These are phyloP conservation scores for Gracilaria domingensis DNA, from an alignment of 23 red algal genomes.

Conservation along the genomic window DNA sequence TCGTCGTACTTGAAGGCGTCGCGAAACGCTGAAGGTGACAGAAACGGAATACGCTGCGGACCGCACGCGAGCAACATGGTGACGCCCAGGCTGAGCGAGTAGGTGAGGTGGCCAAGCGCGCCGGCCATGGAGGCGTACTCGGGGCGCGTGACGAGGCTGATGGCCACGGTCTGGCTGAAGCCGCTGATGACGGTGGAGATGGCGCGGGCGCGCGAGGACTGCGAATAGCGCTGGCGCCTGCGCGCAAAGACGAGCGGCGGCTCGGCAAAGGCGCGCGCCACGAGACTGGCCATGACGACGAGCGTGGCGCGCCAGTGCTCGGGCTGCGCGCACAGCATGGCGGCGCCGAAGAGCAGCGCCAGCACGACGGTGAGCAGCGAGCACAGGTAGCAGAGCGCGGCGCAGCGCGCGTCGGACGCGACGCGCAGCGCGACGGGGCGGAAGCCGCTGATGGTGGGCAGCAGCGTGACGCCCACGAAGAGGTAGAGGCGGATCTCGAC, in stretches of 20 bases:
- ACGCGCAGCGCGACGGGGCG: slow-evolving; percentile 76
- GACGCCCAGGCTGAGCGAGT: slow-evolving; percentile 30
- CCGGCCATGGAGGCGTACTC: slow-evolving; percentile 15
- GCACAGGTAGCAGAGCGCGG: slow-evolving; percentile 43
- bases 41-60: slow-evolving; percentile 28
- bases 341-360: slow-evolving; percentile 40
- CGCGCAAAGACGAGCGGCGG: slow-evolving; percentile 53
- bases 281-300: slow-evolving; percentile 28
- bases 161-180: slow-evolving; percentile 43
- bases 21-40: not conserved
- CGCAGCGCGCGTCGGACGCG: slow-evolving; percentile 6
- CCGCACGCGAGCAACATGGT: slow-evolving; percentile 50
- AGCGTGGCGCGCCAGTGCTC: slow-evolving; percentile 10
- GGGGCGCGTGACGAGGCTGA: slow-evolving; percentile 17
- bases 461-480: slow-evolving; percentile 62
- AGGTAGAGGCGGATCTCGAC: slow-evolving; percentile 77
- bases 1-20: slow-evolving; percentile 20
- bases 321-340: slow-evolving; percentile 11
- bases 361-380: slow-evolving; percentile 25
- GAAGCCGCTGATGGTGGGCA: slow-evolving; percentile 67
- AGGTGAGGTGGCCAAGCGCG: slow-evolving; percentile 47
- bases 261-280: slow-evolving; percentile 51
- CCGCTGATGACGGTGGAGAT: slow-evolving; percentile 45
- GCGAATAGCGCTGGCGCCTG: slow-evolving; percentile 46
- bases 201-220: slow-evolving; percentile 51